Base-by-base conservation (phyloP, 2,329 filamentous ascomycete species). In the Colletotrichum theobromicola region DNA sequence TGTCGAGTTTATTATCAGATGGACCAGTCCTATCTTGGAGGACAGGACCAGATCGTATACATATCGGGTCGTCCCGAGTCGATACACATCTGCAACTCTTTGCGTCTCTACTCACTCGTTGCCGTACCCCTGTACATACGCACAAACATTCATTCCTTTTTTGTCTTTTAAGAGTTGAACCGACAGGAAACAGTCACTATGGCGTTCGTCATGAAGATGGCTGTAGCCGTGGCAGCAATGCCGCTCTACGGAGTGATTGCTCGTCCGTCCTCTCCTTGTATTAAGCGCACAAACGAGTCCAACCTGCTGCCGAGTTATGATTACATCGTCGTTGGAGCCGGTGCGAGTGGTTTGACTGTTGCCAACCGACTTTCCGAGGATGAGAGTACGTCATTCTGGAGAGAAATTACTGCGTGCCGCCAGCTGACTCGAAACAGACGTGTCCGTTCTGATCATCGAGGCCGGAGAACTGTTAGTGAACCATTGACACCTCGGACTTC, bases 361-460 rank as follows among this genome's bases (percentile, higher is more conserved):
- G 83, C 83, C 5, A 81, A 81, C 10, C 82, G 83, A 18, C 80
- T 85, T 2, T 82, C 83, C 13, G 83, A 85, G 67, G 81, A 82
- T 71, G 80, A 80, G 24, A 76, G 76, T 76, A 69, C 53, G 76
- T 35, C 15, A 8, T 12, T 5, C 26, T 8, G 5, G 18, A 7
- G 10, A n/a, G n/a, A 7, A 26, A 7, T 12, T 6, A 2, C 32
- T 4, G 21, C 26, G 5, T n/a, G 15, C 1, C 18, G 8, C 4
- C 15, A 37, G 46, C 57, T 77, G 24, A 78, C 70, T 18, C 32
- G 15, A 10, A 13, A 8, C 15, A 64, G 73, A 21, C 76, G 78
- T 79, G 10, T 79, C 77, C 26, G 79, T 82, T 15, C 77, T 82
- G 28, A 77, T 82, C 16, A 79, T 82, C 30, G 80, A 82, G 66